Evolutionary conservation across 352 stramenopile species (phyloP).

Genomic region (Phytophthora kernoviae): DNA sequence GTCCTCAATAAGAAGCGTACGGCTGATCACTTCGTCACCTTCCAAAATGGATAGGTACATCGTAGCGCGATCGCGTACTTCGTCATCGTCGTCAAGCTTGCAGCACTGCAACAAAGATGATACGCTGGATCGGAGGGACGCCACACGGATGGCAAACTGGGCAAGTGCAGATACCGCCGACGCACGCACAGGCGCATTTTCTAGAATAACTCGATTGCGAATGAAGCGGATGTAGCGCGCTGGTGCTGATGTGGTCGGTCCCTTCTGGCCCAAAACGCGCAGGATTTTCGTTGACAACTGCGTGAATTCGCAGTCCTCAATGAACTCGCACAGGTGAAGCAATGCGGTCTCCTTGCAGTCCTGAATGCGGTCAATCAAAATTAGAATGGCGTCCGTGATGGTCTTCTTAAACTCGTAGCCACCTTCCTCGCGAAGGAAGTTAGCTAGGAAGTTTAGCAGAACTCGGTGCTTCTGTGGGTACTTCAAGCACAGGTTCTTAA

Average conservation of each 20-base stretch:
- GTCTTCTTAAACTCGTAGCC: constrained; percentile 99
- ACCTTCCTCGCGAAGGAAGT: constrained; percentile 96
- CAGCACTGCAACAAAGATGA: constrained; percentile 94
- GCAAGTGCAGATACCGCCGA: constrained; percentile 96
- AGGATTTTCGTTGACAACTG: constrained; percentile 94
- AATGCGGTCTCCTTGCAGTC: constrained; percentile 97
- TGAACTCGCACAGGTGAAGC: constrained; percentile 99
- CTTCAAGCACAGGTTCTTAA: constrained; percentile 98
- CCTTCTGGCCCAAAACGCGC: constrained; percentile 95
- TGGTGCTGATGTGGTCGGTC: constrained; percentile 93
- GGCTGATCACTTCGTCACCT: constrained; percentile 55
- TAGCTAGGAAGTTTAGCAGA: constrained; percentile 98
- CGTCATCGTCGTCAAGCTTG: constrained; percentile 97
- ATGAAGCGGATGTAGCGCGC: constrained; percentile 99
- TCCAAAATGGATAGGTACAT: constrained; percentile 87
- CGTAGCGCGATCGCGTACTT: constrained; percentile 94
- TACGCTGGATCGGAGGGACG: constrained; percentile 93
- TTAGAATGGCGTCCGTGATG: constrained; percentile 98
- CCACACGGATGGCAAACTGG: constrained; percentile 96
- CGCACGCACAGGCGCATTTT: constrained; percentile 96
- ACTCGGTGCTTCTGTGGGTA: constrained; percentile 98
- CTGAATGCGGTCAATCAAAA: constrained; percentile 96
- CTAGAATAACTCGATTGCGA: constrained; percentile 99
- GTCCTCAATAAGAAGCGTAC: constrained; percentile 68
- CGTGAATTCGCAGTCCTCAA: constrained; percentile 97